Evolutionary conservation across 345 rosid species (phyloP).

Genomic region (Hirschfeldia incana): DNA sequence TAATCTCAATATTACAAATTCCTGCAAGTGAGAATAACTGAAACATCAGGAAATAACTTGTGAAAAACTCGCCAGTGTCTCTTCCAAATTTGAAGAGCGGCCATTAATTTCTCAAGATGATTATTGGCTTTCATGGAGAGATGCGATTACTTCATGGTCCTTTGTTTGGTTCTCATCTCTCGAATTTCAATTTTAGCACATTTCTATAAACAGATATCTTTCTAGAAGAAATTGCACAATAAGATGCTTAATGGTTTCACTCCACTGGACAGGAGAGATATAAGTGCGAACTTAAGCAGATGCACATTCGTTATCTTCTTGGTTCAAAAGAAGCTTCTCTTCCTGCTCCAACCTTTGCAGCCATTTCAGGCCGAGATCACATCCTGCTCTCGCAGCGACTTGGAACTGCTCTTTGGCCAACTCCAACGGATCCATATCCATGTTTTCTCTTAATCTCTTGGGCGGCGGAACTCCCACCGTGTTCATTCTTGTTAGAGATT

Average conservation of each 20-base stretch:
- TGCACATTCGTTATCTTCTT: constrained; percentile 34
- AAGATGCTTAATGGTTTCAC: background rate
- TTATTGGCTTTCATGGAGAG: background rate
- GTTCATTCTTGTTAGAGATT: constrained; percentile 46
- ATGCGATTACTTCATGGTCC: background rate
- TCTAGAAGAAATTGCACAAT: background rate
- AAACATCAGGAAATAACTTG: background rate
- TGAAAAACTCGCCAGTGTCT: background rate
- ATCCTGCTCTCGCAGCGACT: constrained; percentile 73
- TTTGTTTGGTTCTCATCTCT: background rate
- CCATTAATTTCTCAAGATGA: background rate
- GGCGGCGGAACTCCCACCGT: constrained; percentile 43
- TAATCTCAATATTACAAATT: background rate
- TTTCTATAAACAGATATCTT: constrained; percentile 1
- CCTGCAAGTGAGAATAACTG: background rate
- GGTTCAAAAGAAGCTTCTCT: constrained; percentile 52
- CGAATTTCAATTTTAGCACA: background rate
- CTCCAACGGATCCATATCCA: constrained; percentile 46
- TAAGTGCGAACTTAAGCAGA: background rate
- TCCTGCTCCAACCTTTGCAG: constrained; percentile 76
- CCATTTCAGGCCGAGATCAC: constrained; percentile 81
- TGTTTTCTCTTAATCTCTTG: constrained; percentile 42
- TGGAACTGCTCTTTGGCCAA: constrained; percentile 77
- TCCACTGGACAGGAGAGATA: background rate
- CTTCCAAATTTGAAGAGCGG: background rate